These are phyloP conservation scores for Apiospora koreana DNA, from an alignment of 2,329 filamentous ascomycete genomes.

Conservation along the genomic window DNA sequence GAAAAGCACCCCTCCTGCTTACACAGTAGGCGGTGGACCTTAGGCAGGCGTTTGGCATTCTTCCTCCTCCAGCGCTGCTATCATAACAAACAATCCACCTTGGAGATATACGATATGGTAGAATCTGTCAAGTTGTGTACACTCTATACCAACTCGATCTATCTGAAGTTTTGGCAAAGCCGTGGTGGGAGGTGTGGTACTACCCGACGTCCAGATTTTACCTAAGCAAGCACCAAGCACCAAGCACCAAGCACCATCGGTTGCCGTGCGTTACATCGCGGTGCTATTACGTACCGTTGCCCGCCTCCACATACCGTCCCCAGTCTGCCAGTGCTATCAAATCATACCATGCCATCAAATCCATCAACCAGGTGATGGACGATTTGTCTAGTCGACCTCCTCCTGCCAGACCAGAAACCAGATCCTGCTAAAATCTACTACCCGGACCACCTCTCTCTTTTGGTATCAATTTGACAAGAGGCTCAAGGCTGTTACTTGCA, in stretches of 20 bases:
- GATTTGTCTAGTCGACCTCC: background rate
- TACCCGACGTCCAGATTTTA: background rate
- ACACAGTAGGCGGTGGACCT: too few relatives aligned
- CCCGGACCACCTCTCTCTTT: background rate
- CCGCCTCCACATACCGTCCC: slow-evolving; percentile 1
- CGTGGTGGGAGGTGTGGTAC: too few relatives aligned
- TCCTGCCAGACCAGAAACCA: background rate
- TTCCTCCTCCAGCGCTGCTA: background rate
- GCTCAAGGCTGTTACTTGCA: background rate
- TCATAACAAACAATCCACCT: too few relatives aligned
- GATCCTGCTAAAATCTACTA: too few relatives aligned
- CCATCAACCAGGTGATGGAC: slow-evolving; percentile 1
- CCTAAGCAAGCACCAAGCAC: background rate
- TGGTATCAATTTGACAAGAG: background rate
- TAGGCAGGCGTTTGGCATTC: too few relatives aligned
- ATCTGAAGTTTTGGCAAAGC: too few relatives aligned
- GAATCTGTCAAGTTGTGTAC: too few relatives aligned
- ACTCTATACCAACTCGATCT: too few relatives aligned
- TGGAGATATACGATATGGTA: too few relatives aligned
- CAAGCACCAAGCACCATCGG: background rate
- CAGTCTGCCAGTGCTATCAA: background rate
- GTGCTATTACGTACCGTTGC: slow-evolving; percentile 4
- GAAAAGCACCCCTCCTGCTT: too few relatives aligned
- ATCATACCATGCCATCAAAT: slow-evolving; percentile 5
- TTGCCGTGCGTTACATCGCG: background rate